Conservation (phyloP, 306 rosid genomes). For the Clitoria ternatea region DNA sequence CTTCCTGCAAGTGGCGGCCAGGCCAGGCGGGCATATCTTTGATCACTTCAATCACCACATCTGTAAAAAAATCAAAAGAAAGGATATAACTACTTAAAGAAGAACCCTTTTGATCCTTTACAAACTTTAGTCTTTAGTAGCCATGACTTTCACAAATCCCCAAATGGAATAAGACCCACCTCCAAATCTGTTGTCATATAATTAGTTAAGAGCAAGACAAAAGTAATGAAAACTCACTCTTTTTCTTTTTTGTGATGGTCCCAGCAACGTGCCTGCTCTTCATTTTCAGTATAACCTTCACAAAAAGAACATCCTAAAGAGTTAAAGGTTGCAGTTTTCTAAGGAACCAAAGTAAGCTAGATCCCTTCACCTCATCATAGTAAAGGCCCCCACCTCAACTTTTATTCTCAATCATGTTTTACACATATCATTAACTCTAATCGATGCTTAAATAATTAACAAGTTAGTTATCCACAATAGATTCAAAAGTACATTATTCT, state of each 20-base stretch:
- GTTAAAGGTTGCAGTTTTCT: conserved; percentile 29
- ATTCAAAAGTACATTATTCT: background rate
- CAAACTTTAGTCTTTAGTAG: conserved; percentile 26
- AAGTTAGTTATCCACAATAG: background rate
- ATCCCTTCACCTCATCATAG: conserved; percentile 40
- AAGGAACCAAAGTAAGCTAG: conserved; percentile 24
- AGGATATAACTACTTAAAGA: conserved; percentile 35
- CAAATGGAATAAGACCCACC: conserved; percentile 69
- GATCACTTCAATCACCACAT: conserved; percentile 70
- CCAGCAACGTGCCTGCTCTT: conserved; percentile 99
- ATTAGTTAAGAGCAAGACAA: conserved; percentile 57
- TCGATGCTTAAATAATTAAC: conserved; percentile 51
- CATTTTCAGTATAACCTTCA: conserved; percentile 95
- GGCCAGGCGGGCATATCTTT: conserved; percentile 95
- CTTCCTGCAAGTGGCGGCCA: conserved; percentile 83
- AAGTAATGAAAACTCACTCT: conserved; percentile 70
- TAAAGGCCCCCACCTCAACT: conserved; percentile 29
- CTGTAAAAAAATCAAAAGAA: conserved; percentile 35
- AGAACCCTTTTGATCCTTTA: conserved; percentile 32
- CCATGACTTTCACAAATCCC: conserved; percentile 81
- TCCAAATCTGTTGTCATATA: conserved; percentile 53
- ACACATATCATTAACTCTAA: conserved; percentile 34
- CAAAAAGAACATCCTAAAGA: conserved; percentile 47
- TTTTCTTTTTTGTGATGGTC: conserved; percentile 99
- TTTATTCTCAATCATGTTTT: conserved; percentile 37